Conservation (phyloP, 2,329 filamentous ascomycete species). For the Gnomoniopsis sp. region DNA sequence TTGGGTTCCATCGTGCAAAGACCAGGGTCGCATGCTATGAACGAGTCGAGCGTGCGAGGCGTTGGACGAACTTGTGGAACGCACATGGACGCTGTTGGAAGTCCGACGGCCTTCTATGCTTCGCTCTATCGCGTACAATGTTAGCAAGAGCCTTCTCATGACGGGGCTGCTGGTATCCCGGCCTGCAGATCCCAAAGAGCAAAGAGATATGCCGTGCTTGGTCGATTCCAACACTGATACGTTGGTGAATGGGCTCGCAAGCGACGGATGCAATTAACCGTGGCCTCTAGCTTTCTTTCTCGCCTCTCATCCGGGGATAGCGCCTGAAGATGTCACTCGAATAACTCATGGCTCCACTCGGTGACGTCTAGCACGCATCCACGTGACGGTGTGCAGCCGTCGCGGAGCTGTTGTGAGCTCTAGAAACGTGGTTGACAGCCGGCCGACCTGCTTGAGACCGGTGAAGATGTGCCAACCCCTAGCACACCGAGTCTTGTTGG, state of each 20-base stretch:
- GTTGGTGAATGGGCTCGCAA: constrained; percentile 3
- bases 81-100: background rate
- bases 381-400: constrained; percentile 5
- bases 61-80: background rate
- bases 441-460: background rate
- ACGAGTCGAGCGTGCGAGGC: background rate
- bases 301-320: background rate
- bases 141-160: constrained; percentile 3
- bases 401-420: background rate
- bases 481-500: constrained; percentile 8
- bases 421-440: constrained; percentile 12
- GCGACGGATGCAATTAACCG: constrained; percentile 2
- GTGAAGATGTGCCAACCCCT: constrained; percentile 11
- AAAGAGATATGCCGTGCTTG: constrained; percentile 4
- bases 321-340: background rate
- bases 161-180: background rate
- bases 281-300: constrained; percentile 1
- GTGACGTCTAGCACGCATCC: background rate
- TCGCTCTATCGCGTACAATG: background rate
- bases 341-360: background rate
- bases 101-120: background rate
- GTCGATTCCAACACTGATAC: constrained; percentile 1
- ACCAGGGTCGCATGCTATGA: constrained; percentile 6
- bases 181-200: constrained; percentile 1
- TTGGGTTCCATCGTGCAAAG: background rate